Evolutionary conservation across 2,329 filamentous ascomycete genomes (phyloP), one percentile per base, ranked within the genome.

Genomic region (Metarhizium anisopliae): DNA sequence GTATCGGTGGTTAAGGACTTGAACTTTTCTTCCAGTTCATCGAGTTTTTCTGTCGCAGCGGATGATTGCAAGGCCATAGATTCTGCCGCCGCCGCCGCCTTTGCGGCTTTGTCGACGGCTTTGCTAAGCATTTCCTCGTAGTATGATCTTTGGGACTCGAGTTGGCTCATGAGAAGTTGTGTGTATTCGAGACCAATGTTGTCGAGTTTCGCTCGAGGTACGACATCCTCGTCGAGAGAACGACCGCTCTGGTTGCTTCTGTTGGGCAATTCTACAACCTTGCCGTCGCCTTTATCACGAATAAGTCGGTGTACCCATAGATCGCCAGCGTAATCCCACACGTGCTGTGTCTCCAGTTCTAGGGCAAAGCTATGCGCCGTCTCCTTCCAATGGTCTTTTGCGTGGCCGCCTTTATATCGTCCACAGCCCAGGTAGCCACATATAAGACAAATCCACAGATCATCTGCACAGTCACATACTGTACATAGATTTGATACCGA

Each of bases 281-380:
- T 96, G 29, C 90, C 90, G 68, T 96, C 91, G 10, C 90, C 86
- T 74, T 96, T 96, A 66, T 91, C 90, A 61, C 95, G 88, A 55
- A 99, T 95, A 53, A 97, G 83, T 10, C 94, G 86, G 71, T 99
- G 94, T 51, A 97, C 94, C 79, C 96, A 99, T 66, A 87, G 89
- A 67, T 99, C 94, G 4, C 90, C 91, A 0, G 89, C 90, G 61
- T 99, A 99, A 71, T 99, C 94, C 94, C 94, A 99, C 1, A 99
- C 92, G 63, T 96, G 87, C 69, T 99, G 93, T 0, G 91, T 95
- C 59, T 87, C 85, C 42, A 97, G 83, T 68, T 99, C 94, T 68
- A 99, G 88, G 30, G 91, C 88, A 67, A 96, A 99, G 60, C 88
- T 89, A 70, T 99, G 94, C 4, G 85, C 84, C 3, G 90, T 95